Evolutionary conservation across 2,329 filamentous ascomycete genomes (phyloP).

Genomic region (Thelonectria olida): DNA sequence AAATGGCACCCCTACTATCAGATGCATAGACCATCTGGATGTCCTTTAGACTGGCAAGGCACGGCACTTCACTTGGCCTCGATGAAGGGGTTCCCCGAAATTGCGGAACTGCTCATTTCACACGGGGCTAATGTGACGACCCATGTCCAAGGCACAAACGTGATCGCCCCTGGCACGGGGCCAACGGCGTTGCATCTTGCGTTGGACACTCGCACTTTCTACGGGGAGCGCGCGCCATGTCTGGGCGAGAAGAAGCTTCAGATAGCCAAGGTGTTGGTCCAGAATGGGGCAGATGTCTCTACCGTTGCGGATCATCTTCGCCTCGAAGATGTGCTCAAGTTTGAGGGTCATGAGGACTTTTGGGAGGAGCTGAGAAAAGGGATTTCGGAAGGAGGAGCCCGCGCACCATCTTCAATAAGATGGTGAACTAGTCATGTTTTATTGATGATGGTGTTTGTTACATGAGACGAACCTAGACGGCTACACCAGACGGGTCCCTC

Average conservation of each 20-base stretch:
- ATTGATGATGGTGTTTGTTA: neutral
- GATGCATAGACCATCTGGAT: neutral
- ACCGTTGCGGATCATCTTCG: neutral
- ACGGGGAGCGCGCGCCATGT: neutral
- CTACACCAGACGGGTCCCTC: too few species aligned
- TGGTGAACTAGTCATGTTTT: neutral
- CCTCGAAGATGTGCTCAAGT: neutral
- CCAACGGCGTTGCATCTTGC: neutral
- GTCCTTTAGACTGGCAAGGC: neutral
- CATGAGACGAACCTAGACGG: too few species aligned
- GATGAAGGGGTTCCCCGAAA: neutral
- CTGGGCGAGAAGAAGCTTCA: neutral
- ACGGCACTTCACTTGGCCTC: neutral
- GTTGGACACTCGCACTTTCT: neutral
- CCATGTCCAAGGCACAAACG: neutral
- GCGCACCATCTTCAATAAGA: neutral
- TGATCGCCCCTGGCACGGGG: neutral
- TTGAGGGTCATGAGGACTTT: neutral
- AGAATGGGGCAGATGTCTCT: neutral
- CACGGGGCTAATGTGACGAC: neutral
- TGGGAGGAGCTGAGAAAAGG: constrained; percentile 1
- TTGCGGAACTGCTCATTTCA: neutral
- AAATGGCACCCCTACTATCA: neutral
- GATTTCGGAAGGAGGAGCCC: neutral
- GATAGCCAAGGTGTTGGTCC: neutral